Evolutionary conservation across 805 yeast species (phyloP).

Genomic region (Barnettozyma sucrosica): DNA sequence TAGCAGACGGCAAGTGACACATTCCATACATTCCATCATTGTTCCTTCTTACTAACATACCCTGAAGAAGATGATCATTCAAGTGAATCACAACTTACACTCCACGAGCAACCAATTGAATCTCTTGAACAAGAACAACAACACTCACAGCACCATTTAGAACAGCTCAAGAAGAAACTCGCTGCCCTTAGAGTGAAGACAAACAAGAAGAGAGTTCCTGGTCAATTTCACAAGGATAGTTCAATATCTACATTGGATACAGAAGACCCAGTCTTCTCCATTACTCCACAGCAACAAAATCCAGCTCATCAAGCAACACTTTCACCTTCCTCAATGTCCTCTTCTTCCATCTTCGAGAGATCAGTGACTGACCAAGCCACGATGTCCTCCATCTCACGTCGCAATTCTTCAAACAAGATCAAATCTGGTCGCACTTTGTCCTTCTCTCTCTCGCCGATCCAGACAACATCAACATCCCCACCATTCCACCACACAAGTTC

Average conservation of each 20-base stretch:
- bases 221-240: not conserved
- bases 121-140: not conserved
- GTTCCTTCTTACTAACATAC: not conserved
- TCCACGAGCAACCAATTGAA: not conserved
- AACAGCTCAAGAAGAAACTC: not conserved
- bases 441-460: conserved; percentile 6
- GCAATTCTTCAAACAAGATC: conserved; percentile 11
- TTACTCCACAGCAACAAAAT: not conserved
- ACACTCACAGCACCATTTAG: not conserved
- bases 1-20: not conserved
- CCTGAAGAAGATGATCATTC: not conserved
- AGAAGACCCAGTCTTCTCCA: not conserved
- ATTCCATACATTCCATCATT: no score
- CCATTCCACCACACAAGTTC: not conserved
- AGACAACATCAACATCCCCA: not conserved
- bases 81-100: not conserved
- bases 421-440: conserved; percentile 5
- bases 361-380: conserved; percentile 15
- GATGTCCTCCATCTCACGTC: conserved; percentile 7
- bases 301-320: not conserved
- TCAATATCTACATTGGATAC: not conserved
- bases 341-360: conserved; percentile 17
- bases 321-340: conserved; percentile 6
- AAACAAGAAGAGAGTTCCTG: not conserved
- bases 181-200: not conserved